phyloP scores from a whole-genome alignment of 139 green algal genomes.

The Picochlorum sp. region DNA sequence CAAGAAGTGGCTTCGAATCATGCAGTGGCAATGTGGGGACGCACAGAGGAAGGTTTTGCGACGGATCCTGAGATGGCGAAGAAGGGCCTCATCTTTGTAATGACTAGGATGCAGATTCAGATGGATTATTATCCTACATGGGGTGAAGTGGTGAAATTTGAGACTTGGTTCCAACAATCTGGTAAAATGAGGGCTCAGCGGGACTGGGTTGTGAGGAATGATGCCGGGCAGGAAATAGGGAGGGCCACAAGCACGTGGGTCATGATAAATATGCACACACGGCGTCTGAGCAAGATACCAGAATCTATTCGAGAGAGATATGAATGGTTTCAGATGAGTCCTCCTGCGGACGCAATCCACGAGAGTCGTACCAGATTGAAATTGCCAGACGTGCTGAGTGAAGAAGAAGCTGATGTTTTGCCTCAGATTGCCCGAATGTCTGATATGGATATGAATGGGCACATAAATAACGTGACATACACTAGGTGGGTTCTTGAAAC shows the following conservation, averaged over 20 bases:
- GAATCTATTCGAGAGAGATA: conserved; percentile 46
- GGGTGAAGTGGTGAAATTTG: conserved; percentile 60
- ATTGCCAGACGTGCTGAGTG: conserved; percentile 19
- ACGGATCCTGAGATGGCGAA: conserved; percentile 53
- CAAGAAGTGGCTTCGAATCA: conserved; percentile 84
- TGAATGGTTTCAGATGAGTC: conserved; percentile 24
- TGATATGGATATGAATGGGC: conserved; percentile 96
- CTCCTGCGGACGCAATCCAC: conserved; percentile 10
- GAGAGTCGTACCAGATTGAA: conserved; percentile 12
- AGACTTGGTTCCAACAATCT: conserved; percentile 85
- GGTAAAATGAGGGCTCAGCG: conserved; percentile 62
- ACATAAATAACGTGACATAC: conserved; percentile 98
- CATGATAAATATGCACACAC: conserved; percentile 76
- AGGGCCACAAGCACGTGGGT: conserved; percentile 83
- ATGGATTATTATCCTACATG: conserved; percentile 85
- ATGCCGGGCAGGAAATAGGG: conserved; percentile 42
- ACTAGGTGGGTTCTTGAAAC: conserved; percentile 83
- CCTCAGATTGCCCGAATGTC: conserved; percentile 39
- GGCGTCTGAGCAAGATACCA: conserved; percentile 62
- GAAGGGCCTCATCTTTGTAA: conserved; percentile 73
- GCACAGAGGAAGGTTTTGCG: conserved; percentile 68
- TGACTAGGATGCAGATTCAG: conserved; percentile 80
- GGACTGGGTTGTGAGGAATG: conserved; percentile 68
- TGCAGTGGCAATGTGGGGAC: conserved; percentile 74
- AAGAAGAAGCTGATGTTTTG: neutral